Conservation (phyloP, 192 early-diverging fungal genomes). For the Podila clonocystis region DNA sequence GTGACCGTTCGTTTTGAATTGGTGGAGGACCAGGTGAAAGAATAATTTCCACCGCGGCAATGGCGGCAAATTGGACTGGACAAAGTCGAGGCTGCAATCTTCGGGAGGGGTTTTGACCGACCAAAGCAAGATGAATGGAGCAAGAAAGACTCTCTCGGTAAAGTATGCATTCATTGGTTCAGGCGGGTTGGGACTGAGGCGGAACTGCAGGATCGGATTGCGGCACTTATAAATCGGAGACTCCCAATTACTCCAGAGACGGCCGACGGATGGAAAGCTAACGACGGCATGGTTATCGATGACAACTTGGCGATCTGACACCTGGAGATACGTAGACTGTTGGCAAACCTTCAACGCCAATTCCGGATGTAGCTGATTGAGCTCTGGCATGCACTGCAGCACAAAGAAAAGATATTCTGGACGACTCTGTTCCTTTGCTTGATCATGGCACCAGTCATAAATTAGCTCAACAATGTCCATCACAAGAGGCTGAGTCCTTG, state of each 20-base stretch:
- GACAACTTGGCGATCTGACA: not conserved
- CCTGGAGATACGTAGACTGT: not conserved
- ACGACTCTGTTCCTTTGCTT: not conserved
- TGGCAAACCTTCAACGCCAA: not conserved
- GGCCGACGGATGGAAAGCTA: not conserved
- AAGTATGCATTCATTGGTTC: not conserved
- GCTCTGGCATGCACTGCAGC: not conserved
- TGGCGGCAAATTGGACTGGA: no score
- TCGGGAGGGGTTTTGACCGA: not conserved
- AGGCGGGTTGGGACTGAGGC: not conserved
- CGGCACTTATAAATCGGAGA: not conserved
- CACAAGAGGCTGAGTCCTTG: not conserved
- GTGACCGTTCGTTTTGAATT: not conserved
- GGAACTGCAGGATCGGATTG: not conserved
- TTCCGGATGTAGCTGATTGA: not conserved
- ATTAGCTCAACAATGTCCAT: not conserved
- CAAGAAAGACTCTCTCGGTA: not conserved
- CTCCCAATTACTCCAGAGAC: not conserved
- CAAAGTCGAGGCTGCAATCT: no score
- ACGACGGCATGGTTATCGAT: not conserved
- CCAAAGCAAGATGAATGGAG: not conserved
- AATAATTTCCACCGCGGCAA: not conserved
- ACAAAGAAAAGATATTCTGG: not conserved
- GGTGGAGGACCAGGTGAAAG: not conserved
- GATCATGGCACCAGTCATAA: not conserved